These are phyloP conservation scores for Leccinum subatratum DNA, from an alignment of 1,284 basidiomycete genomes.

Conservation along the genomic window DNA sequence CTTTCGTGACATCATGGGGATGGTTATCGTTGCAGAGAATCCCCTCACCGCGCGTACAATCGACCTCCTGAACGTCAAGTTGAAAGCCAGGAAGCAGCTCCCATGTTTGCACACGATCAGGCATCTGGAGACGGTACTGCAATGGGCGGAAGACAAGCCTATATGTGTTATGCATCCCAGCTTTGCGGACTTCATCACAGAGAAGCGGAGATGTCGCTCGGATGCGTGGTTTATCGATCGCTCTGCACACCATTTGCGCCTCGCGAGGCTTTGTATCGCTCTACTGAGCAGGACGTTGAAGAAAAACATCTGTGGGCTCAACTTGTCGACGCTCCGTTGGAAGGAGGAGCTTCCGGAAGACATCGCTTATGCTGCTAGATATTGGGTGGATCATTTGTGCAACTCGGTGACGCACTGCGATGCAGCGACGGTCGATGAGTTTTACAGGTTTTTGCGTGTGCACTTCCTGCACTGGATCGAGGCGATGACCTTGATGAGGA, in stretches of 20 bases:
- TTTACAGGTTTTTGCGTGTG: conserved; percentile 21
- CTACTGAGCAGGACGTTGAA: conserved; percentile 19
- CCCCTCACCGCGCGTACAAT: conserved; percentile 25
- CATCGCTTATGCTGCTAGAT: conserved; percentile 22
- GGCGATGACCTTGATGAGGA: conserved; percentile 28
- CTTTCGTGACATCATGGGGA: conserved; percentile 33
- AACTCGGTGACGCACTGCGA: conserved; percentile 6
- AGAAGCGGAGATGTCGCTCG: conserved; percentile 24
- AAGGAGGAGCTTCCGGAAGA: conserved; percentile 22
- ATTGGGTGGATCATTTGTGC: conserved; percentile 32
- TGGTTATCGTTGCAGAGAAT: conserved; percentile 29
- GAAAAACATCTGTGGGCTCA: conserved; percentile 28
- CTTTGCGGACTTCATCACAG: conserved; percentile 32
- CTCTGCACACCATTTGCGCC: conserved; percentile 20
- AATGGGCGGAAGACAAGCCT: conserved; percentile 27
- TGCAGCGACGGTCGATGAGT: conserved; percentile 11
- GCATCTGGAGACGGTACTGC: conserved; percentile 27
- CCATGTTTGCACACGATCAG: conserved; percentile 31
- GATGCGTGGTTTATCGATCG: conserved; percentile 31
- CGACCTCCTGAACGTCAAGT: conserved; percentile 26
- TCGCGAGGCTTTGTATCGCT: conserved; percentile 27
- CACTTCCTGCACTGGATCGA: conserved; percentile 35
- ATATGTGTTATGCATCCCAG: conserved; percentile 34
- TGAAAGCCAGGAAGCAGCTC: conserved; percentile 16
- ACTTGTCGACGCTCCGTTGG: conserved; percentile 19